Conservation (phyloP, 345 rosid genomes). For the Pistacia integerrima region DNA sequence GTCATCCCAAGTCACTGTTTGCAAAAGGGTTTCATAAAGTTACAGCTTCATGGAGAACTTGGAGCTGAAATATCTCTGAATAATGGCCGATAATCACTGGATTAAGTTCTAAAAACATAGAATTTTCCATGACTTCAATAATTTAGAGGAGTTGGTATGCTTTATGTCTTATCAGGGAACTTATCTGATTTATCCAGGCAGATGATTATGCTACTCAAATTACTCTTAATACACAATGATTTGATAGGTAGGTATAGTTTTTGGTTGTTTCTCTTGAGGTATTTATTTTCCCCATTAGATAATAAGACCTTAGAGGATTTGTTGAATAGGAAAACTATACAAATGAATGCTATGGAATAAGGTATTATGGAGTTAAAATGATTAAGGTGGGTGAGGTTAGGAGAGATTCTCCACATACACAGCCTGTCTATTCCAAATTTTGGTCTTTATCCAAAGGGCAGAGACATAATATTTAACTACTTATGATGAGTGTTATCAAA, state of each 20-base stretch:
- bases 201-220: not conserved
- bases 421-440: constrained; percentile 22
- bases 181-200: not conserved
- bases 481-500: constrained; percentile 16
- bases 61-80: not conserved
- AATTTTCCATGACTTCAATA: too few relatives aligned
- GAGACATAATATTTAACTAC: constrained; percentile 11
- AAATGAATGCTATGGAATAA: constrained; percentile 1
- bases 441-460: constrained; percentile 16
- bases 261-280: constrained; percentile 24
- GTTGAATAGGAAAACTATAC: constrained; percentile 1
- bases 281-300: not conserved
- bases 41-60: not conserved
- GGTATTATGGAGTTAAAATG: not conserved
- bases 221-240: constrained; percentile 1
- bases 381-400: constrained; percentile 28
- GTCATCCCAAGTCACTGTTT: not conserved
- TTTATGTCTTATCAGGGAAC: not conserved
- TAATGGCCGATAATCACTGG: too few relatives aligned
- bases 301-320: not conserved
- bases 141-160: too few relatives aligned
- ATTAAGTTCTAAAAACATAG: too few relatives aligned
- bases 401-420: constrained; percentile 22
- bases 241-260: constrained; percentile 21
- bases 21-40: not conserved